A percentile compares a stretch with the other conserved stretches of the same genome.
These are phyloP conservation scores for Pisolithus microcarpus DNA, from an alignment of 768 basidiomycete species.

Conservation along the genomic window DNA sequence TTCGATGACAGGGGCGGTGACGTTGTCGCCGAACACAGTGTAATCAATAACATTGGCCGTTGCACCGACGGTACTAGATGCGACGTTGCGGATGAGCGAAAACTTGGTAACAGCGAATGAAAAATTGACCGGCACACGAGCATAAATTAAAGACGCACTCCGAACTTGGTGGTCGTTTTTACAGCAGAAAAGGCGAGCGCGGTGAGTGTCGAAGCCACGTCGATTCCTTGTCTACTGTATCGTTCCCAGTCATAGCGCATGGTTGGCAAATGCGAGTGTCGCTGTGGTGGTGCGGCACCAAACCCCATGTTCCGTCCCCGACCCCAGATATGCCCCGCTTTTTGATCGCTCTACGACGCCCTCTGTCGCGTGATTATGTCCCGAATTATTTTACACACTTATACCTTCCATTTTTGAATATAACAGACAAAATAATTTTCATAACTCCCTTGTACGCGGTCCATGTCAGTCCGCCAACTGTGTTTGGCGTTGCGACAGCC, in stretches of 20 bases:
- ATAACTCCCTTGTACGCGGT: neutral
- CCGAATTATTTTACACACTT: neutral
- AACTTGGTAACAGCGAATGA: slow-evolving; percentile 44
- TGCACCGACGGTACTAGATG: slow-evolving; percentile 49
- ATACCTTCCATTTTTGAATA: neutral
- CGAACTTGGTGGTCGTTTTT: slow-evolving; percentile 60
- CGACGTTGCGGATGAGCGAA: slow-evolving; percentile 55
- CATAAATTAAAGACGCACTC: slow-evolving; percentile 39
- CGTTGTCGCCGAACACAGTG: slow-evolving; percentile 53
- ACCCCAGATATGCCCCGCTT: neutral
- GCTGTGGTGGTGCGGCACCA: slow-evolving; percentile 5
- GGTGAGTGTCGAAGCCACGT: slow-evolving; percentile 57
- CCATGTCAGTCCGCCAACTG: slow-evolving; percentile 15
- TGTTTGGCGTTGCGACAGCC: slow-evolving; percentile 8
- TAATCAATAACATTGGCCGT: slow-evolving; percentile 58
- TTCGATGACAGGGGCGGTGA: slow-evolving; percentile 52
- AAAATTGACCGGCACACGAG: slow-evolving; percentile 2
- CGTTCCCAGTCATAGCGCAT: slow-evolving; percentile 35
- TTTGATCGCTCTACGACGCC: neutral
- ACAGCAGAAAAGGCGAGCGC: slow-evolving; percentile 62
- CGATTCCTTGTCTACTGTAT: slow-evolving; percentile 50
- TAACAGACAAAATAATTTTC: neutral
- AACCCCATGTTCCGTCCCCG: slow-evolving; percentile 14
- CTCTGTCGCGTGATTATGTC: slow-evolving; percentile 1
- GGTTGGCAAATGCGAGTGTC: neutral